Conservation (phyloP, 306 rosid species). For the Quercus alba region DNA sequence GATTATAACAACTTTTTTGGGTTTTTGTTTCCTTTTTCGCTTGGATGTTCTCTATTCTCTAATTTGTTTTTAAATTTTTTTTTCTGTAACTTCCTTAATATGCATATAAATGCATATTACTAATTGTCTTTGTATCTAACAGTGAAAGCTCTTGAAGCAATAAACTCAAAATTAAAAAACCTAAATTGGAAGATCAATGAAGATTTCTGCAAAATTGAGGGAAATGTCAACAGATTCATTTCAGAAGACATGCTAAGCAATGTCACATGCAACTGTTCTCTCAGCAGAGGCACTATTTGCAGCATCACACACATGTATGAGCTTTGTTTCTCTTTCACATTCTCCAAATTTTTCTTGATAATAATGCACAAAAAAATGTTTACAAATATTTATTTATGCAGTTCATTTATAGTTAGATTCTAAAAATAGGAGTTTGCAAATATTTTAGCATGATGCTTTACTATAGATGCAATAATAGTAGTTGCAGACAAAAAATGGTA, state of each 20-base stretch:
- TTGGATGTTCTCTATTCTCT: too few relatives aligned
- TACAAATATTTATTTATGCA: background rate
- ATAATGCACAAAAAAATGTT: background rate
- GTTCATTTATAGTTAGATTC: background rate
- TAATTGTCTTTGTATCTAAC: conserved; percentile 3
- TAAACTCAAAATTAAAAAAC: too few relatives aligned
- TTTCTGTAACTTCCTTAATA: background rate
- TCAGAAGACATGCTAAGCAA: conserved; percentile 1
- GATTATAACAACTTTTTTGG: background rate
- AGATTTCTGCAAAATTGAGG: conserved; percentile 31
- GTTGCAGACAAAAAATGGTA: too few relatives aligned
- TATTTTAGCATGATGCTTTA: background rate
- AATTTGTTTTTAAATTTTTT: background rate
- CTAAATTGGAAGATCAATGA: conserved; percentile 42
- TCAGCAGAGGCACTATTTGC: conserved; percentile 31
- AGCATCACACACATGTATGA: conserved; percentile 53
- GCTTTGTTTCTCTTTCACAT: background rate
- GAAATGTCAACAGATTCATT: conserved; percentile 10
- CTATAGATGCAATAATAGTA: background rate
- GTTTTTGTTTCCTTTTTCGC: too few relatives aligned
- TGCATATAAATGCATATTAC: background rate
- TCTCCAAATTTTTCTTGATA: background rate
- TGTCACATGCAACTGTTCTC: conserved; percentile 54
- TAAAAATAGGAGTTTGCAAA: background rate
- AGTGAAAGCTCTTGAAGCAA: conserved; percentile 39